Evolutionary conservation across 2,329 filamentous ascomycete species (phyloP).

Genomic region (Colletotrichum tropicicola): DNA sequence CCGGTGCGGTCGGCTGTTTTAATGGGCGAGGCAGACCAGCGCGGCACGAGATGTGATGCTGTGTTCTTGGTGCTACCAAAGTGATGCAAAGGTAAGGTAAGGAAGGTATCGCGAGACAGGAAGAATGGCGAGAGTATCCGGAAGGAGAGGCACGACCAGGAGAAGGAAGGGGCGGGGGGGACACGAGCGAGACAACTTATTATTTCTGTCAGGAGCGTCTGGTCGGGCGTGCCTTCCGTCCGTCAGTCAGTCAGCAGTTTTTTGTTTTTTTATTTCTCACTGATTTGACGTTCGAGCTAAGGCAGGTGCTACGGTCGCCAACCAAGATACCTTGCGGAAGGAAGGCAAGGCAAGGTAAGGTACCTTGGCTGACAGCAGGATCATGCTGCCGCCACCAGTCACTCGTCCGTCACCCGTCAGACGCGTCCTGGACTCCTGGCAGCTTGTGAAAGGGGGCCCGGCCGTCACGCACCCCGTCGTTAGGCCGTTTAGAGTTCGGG

Average conservation of each 20-base stretch:
- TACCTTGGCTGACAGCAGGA: background rate
- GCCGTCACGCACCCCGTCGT: background rate
- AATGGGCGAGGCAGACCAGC: background rate
- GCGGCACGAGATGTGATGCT: background rate
- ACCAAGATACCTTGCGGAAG: no score
- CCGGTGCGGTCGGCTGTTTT: background rate
- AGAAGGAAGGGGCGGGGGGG: background rate
- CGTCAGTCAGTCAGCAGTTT: background rate
- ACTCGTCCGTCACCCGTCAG: constrained; percentile 17
- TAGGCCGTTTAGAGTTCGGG: constrained; percentile 16
- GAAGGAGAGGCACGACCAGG: background rate
- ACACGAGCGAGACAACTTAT: background rate
- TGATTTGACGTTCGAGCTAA: background rate
- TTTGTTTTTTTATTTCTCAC: background rate
- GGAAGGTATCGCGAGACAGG: background rate
- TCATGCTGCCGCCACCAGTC: background rate
- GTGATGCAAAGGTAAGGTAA: background rate
- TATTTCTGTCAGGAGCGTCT: background rate
- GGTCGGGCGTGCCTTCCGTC: no score
- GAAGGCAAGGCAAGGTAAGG: no score
- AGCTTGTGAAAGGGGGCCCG: constrained; percentile 9
- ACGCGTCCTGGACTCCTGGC: background rate
- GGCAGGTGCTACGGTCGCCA: background rate
- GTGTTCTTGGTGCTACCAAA: background rate
- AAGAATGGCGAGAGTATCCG: background rate